Conservation (phyloP, 139 green algal genomes). For the Closterium sp. region DNA sequence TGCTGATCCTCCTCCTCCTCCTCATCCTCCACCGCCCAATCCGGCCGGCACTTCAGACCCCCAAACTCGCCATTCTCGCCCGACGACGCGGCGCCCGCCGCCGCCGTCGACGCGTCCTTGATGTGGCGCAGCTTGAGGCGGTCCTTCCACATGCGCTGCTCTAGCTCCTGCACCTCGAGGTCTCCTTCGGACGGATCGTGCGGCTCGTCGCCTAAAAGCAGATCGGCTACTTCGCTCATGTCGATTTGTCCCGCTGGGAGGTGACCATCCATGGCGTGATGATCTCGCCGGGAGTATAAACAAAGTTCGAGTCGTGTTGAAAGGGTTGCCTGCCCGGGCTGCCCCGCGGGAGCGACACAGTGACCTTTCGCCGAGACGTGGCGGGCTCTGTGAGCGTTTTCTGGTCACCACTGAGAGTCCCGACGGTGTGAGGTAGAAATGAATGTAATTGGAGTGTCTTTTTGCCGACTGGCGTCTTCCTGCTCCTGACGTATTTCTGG, state of each 20-base stretch:
- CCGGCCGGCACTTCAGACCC: not conserved
- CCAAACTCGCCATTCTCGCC: not conserved
- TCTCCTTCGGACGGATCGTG: constrained; percentile 36
- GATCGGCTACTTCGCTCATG: not conserved
- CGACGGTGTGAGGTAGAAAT: too few relatives aligned
- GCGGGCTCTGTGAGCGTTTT: not conserved
- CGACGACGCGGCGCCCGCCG: not conserved
- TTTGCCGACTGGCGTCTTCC: not conserved
- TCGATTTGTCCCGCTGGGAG: not conserved
- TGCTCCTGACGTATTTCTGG: not conserved
- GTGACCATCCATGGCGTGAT: not conserved
- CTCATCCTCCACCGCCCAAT: not conserved
- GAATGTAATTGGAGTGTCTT: not conserved
- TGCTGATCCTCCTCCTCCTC: constrained; percentile 3
- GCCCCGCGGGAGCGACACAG: too few relatives aligned
- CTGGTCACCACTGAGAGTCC: too few relatives aligned
- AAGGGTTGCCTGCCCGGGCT: not conserved
- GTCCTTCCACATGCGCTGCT: constrained; percentile 44
- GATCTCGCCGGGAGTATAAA: not conserved
- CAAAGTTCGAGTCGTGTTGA: not conserved
- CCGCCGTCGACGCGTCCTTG: constrained; percentile 4
- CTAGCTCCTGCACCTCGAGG: constrained; percentile 41
- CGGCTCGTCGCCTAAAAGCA: not conserved
- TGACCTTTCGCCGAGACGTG: not conserved
- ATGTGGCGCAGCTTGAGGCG: constrained; percentile 30